Evolutionary conservation across 345 rosid species (phyloP).

Genomic region (Sisymbrium irio): DNA sequence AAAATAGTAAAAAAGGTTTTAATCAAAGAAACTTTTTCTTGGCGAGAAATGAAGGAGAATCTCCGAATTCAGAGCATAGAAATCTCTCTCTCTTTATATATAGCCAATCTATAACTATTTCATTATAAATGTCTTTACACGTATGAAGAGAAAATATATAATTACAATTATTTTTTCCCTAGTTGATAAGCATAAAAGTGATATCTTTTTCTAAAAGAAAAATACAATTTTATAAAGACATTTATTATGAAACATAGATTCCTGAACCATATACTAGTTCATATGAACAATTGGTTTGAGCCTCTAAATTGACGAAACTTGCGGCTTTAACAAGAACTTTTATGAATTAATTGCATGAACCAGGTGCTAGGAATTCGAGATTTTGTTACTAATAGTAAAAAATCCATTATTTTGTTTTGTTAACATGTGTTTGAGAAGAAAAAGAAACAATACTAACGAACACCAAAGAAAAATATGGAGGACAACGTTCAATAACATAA

Average conservation of each 20-base stretch:
- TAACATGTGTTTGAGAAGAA: not conserved
- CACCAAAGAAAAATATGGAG: not conserved
- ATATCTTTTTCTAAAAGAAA: not conserved
- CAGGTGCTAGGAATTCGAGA: not conserved
- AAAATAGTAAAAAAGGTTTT: constrained; percentile 1
- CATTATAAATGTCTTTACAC: not conserved
- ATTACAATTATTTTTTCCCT: not conserved
- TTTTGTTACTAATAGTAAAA: too few species aligned
- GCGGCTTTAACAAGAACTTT: not conserved
- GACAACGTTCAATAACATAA: not conserved
- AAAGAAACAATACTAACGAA: not conserved
- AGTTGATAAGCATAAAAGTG: not conserved
- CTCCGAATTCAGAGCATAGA: not conserved
- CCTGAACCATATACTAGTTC: not conserved
- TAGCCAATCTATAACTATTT: not conserved
- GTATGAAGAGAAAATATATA: not conserved
- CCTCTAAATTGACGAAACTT: not conserved
- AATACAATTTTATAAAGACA: not conserved
- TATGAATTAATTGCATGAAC: not conserved
- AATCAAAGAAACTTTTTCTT: not conserved
- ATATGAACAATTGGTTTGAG: not conserved
- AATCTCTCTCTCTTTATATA: constrained; percentile 17
- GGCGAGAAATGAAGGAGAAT: constrained; percentile 22
- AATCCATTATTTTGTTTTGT: not conserved
- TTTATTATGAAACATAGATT: not conserved